These are phyloP conservation scores for Aspergillus sparsus DNA, from an alignment of 495 filamentous ascomycete genomes.

Conservation along the genomic window DNA sequence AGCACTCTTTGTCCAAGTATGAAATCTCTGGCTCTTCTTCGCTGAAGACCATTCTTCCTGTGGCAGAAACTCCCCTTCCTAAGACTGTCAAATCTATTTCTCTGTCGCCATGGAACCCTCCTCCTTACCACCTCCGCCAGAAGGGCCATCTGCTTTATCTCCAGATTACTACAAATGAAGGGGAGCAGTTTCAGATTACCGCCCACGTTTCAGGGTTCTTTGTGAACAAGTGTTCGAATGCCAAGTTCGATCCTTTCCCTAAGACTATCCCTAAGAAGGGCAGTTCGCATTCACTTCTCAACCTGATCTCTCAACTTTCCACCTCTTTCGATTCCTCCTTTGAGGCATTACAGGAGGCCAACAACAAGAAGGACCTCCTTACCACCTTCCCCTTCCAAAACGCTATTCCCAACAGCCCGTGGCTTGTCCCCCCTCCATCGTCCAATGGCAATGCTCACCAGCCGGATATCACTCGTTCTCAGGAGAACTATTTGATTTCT, in stretches of 20 bases:
- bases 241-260: conserved; percentile 88
- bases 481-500: conserved; percentile 87
- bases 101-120: conserved; percentile 94
- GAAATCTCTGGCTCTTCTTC: conserved; percentile 69
- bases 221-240: conserved; percentile 88
- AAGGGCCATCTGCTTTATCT: conserved; percentile 94
- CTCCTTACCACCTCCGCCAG: conserved; percentile 84
- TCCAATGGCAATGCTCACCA: conserved; percentile 69
- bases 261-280: conserved; percentile 66
- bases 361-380: conserved; percentile 80
- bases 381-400: conserved; percentile 95
- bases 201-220: conserved; percentile 92
- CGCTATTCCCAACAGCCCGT: conserved; percentile 86
- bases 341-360: conserved; percentile 72
- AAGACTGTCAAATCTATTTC: conserved; percentile 88
- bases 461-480: conserved; percentile 81
- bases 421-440: conserved; percentile 73
- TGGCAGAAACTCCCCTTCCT: conserved; percentile 61
- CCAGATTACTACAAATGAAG: conserved; percentile 82
- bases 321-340: conserved; percentile 77
- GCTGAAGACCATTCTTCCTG: conserved; percentile 70
- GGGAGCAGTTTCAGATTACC: conserved; percentile 90
- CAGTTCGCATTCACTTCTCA: conserved; percentile 82
- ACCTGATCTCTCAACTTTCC: conserved; percentile 75
- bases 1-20: conserved; percentile 65